Evolutionary conservation across 2,329 filamentous ascomycete species (phyloP).

Genomic region (Diaporthe sp.): DNA sequence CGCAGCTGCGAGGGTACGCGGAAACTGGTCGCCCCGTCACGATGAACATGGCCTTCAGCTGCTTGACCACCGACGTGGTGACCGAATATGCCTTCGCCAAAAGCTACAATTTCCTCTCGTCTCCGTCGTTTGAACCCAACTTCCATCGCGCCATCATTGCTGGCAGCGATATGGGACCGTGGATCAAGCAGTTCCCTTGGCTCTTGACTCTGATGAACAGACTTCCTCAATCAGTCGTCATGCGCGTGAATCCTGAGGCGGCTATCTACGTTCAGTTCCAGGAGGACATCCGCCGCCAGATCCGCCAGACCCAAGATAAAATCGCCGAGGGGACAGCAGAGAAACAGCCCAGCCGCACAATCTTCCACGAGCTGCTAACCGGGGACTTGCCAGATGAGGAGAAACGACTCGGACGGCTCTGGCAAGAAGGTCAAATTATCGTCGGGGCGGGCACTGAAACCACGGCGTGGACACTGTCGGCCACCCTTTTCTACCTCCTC

Average conservation of each 20-base stretch:
- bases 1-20: background rate
- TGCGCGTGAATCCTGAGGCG: background rate
- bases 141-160: background rate
- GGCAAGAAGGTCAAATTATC: background rate
- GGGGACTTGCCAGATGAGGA: background rate
- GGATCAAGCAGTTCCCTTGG: background rate
- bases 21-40: background rate
- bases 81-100: background rate
- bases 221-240: background rate
- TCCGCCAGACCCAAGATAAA: background rate
- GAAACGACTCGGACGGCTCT: background rate
- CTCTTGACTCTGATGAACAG: background rate
- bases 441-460: slow-evolving; percentile 27
- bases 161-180: background rate
- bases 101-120: slow-evolving; percentile 11
- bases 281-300: background rate
- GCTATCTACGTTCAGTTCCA: background rate
- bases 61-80: background rate
- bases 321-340: background rate
- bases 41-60: slow-evolving; percentile 13
- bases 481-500: slow-evolving; percentile 18
- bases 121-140: background rate
- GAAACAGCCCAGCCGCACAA: background rate
- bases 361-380: background rate
- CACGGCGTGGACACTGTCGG: slow-evolving; percentile 7